Conservation (phyloP, 371 early-diverging fungal species). For the Actinomortierella wolfii region DNA sequence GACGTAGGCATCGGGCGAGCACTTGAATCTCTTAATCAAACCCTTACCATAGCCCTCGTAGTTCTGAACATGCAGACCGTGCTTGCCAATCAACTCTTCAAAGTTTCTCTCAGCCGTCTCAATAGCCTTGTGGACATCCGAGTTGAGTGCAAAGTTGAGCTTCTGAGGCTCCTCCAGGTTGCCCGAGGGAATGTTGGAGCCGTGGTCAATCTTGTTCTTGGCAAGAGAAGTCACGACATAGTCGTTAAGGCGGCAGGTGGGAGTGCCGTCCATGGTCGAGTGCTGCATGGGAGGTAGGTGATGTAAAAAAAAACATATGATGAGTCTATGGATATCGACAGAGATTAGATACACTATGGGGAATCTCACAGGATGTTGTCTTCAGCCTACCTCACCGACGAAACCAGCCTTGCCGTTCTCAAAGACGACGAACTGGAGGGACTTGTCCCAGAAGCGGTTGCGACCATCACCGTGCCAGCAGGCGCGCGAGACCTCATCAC, state of each 20-base stretch:
- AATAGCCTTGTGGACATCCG: constrained; percentile 58
- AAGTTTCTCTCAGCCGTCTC: constrained; percentile 70
- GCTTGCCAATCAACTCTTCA: constrained; percentile 68
- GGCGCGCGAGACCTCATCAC: constrained; percentile 78
- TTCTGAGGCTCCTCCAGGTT: constrained; percentile 66
- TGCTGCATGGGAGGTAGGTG: background rate
- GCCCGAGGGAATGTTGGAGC: constrained; percentile 51
- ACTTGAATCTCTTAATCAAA: constrained; percentile 85
- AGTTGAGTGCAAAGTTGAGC: constrained; percentile 72
- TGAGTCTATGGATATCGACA: background rate
- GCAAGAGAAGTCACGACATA: constrained; percentile 38
- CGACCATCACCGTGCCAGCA: constrained; percentile 95
- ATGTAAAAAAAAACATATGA: background rate
- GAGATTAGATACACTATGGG: background rate
- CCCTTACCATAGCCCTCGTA: constrained; percentile 91
- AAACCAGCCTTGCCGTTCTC: constrained; percentile 97
- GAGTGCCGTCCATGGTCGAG: constrained; percentile 92
- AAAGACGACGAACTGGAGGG: constrained; percentile 91
- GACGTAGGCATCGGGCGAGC: constrained; percentile 90
- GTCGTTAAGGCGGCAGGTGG: constrained; percentile 78
- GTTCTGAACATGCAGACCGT: constrained; percentile 82
- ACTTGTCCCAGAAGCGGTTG: constrained; percentile 95
- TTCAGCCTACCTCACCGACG: constrained; percentile 72
- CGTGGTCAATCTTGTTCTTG: constrained; percentile 61
- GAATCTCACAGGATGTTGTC: background rate